Evolutionary conservation across 768 basidiomycete species (phyloP).

Genomic region (Agrocybe pediades): DNA sequence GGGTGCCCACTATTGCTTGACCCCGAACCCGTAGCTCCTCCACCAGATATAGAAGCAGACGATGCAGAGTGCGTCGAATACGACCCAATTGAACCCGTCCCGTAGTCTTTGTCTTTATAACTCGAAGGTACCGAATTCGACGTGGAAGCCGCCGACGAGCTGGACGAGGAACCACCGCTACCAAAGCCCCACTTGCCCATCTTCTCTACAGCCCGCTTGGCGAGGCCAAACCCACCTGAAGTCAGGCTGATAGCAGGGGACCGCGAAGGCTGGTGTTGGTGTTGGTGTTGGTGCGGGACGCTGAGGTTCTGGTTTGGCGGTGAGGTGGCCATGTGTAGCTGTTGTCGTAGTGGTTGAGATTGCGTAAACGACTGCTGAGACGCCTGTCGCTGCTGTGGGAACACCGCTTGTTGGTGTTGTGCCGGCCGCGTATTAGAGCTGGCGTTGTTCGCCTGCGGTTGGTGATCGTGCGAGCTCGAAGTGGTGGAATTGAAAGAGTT

Average conservation of each 20-base stretch:
- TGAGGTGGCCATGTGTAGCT: not conserved
- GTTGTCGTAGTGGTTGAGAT: not conserved
- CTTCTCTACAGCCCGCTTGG: slow-evolving; percentile 77
- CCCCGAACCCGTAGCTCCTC: not conserved
- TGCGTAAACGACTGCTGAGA: not conserved
- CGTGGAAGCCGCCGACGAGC: not conserved
- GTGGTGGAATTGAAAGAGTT: too few relatives aligned
- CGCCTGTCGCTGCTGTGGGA: not conserved
- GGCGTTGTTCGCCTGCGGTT: not conserved
- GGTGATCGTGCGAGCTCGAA: not conserved
- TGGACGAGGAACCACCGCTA: not conserved
- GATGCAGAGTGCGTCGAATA: too few relatives aligned
- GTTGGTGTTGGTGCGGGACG: not conserved
- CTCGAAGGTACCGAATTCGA: not conserved
- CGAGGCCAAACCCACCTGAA: slow-evolving; percentile 60
- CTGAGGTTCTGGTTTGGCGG: not conserved
- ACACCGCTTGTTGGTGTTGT: not conserved
- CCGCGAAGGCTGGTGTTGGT: not conserved
- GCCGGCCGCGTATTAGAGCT: not conserved
- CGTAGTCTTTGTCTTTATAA: not conserved
- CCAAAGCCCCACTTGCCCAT: slow-evolving; percentile 67
- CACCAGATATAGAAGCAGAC: not conserved
- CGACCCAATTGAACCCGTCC: not conserved
- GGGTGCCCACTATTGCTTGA: not conserved
- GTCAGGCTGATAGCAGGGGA: slow-evolving; percentile 63